Conservation (phyloP, 148 eudicot species). For the Oxyria digyna region DNA sequence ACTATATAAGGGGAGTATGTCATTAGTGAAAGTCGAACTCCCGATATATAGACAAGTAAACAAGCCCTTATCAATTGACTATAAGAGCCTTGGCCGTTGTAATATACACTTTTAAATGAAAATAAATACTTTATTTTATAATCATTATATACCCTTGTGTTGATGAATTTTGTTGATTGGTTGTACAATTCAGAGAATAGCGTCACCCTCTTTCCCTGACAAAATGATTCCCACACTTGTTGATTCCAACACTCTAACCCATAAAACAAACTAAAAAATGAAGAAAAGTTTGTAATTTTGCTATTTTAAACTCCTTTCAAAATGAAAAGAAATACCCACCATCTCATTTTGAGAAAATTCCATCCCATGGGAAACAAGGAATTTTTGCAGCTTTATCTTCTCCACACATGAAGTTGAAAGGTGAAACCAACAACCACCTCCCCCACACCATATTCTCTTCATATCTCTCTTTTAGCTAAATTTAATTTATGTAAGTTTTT, state of each 20-base stretch:
- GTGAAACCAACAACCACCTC: neutral
- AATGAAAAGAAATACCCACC: neutral
- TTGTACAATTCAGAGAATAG: neutral
- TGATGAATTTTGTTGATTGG: neutral
- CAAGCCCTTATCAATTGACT: too few species aligned
- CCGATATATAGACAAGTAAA: too few species aligned
- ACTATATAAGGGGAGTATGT: too few species aligned
- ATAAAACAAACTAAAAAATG: conserved; percentile 3
- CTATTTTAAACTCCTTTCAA: neutral
- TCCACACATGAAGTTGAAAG: neutral
- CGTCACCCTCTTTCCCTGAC: conserved; percentile 8
- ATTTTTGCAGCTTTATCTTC: conserved; percentile 8
- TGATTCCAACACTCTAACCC: conserved; percentile 21
- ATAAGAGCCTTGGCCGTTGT: too few species aligned
- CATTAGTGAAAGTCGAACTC: too few species aligned
- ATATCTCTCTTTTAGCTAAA: too few species aligned
- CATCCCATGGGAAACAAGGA: conserved; percentile 5
- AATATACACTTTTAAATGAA: too few species aligned
- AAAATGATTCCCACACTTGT: conserved; percentile 20
- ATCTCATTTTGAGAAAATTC: conserved; percentile 7
- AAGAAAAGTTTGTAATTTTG: neutral
- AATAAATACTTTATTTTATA: too few species aligned
- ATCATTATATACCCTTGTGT: too few species aligned
- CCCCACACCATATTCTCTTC: neutral
- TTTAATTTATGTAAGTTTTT: too few species aligned